phyloP scores from a whole-genome alignment of 257 asterid genomes.

The Nicotiana paniculata region DNA sequence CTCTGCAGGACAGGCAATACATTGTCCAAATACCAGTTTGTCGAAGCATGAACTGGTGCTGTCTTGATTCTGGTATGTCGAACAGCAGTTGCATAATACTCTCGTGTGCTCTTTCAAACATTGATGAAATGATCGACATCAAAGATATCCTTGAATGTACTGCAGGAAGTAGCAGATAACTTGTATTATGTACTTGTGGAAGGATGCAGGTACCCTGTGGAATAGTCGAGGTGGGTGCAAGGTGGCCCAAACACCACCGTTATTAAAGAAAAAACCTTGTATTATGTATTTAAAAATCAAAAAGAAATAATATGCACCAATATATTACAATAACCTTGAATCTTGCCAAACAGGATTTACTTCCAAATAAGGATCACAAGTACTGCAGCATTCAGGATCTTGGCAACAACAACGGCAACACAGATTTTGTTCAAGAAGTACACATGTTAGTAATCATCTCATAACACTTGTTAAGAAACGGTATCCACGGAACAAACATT shows the following conservation, averaged over 20 bases:
- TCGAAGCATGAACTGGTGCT: constrained; percentile 93
- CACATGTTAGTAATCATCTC: neutral
- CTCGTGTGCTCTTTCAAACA: constrained; percentile 91
- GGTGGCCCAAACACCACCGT: neutral
- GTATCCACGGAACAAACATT: neutral
- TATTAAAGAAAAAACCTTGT: neutral
- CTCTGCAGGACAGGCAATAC: constrained; percentile 67
- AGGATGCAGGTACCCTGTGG: neutral
- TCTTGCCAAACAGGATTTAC: constrained; percentile 93
- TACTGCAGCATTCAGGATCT: constrained; percentile 72
- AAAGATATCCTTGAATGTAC: constrained; percentile 85
- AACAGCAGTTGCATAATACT: constrained; percentile 79
- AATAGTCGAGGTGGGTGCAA: neutral
- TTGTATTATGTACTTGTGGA: neutral
- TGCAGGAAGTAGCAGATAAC: constrained; percentile 21
- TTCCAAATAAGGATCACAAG: constrained; percentile 81
- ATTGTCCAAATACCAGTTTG: constrained; percentile 85
- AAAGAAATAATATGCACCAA: neutral
- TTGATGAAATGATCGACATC: constrained; percentile 88
- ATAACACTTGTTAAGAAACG: neutral
- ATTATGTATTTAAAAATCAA: neutral
- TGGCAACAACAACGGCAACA: constrained; percentile 96
- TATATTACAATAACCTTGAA: constrained; percentile 49
- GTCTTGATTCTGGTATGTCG: constrained; percentile 80
- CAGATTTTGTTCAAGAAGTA: constrained; percentile 46